Percentiles rank a stretch among this genome's conserved stretches.
Conservation (phyloP, 2,329 filamentous ascomycete genomes). For the Fonsecaea multimorphosa region DNA sequence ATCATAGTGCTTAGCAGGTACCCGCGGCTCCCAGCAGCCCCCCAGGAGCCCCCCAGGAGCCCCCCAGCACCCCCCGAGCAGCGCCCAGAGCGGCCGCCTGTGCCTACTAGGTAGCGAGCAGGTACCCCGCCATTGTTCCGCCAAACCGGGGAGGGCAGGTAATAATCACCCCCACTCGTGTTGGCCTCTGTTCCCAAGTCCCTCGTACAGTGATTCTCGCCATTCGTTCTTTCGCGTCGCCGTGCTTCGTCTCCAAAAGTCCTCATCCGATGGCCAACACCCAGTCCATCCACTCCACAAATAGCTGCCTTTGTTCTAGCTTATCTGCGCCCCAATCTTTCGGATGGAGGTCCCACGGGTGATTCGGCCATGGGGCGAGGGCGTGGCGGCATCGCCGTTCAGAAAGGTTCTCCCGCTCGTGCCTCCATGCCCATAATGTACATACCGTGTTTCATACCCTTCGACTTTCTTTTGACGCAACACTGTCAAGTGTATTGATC, state of each 20-base stretch:
- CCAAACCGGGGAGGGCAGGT: not conserved
- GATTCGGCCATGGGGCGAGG: not conserved
- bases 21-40: not conserved
- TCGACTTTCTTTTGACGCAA: not conserved
- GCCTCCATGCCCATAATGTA: not conserved
- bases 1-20: not conserved
- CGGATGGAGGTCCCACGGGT: slow-evolving; percentile 2
- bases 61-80: not conserved
- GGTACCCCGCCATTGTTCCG: not conserved
- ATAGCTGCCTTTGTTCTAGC: not conserved
- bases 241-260: not conserved
- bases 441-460: slow-evolving; percentile 20
- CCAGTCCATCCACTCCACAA: not conserved
- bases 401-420: not conserved
- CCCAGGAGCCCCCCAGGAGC: not conserved
- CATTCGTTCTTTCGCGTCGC: too few relatives aligned
- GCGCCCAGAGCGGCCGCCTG: too few relatives aligned
- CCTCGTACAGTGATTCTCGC: too few relatives aligned
- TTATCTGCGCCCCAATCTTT: not conserved
- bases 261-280: not conserved
- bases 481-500: not conserved
- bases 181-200: too few relatives aligned
- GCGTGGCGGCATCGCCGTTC: not conserved
- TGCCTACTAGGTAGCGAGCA: too few relatives aligned
- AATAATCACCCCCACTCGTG: not conserved